Evolutionary conservation across 1,284 basidiomycete species (phyloP).

Genomic region (Austropuccinia psidii): DNA sequence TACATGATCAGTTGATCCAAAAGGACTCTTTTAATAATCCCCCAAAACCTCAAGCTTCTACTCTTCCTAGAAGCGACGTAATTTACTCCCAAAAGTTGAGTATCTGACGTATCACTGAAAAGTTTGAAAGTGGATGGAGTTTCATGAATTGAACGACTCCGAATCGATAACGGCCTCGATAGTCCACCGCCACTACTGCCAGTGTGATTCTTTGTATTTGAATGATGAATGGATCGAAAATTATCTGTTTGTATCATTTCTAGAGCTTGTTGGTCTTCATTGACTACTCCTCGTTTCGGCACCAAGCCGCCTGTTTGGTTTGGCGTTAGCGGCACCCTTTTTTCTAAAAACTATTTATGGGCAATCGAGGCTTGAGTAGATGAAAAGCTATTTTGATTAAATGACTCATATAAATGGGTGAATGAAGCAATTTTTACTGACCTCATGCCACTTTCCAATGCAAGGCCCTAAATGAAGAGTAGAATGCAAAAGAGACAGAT

Average conservation of each 20-base stretch:
- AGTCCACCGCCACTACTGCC: not conserved
- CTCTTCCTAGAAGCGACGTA: no score
- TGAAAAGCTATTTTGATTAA: not conserved
- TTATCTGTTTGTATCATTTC: slow-evolving; percentile 15
- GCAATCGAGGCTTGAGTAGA: not conserved
- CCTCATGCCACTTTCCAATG: slow-evolving; percentile 32
- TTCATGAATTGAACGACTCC: not conserved
- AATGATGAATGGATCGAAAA: not conserved
- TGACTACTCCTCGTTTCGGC: not conserved
- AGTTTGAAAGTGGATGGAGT: not conserved
- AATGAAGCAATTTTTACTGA: not conserved
- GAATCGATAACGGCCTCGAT: not conserved
- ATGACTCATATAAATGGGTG: not conserved
- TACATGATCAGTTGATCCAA: slow-evolving; percentile 23
- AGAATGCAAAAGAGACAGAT: not conserved
- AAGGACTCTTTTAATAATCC: not conserved
- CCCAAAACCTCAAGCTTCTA: not conserved
- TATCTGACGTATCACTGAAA: no score
- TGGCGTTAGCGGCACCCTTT: not conserved
- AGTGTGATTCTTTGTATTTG: no score
- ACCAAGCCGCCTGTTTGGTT: not conserved
- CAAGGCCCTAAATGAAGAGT: slow-evolving; percentile 15
- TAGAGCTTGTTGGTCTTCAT: not conserved
- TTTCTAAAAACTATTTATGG: slow-evolving; percentile 3
- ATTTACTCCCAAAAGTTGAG: no score